phyloP scores from a whole-genome alignment of 2,329 filamentous ascomycete species.

The Bipolaris zeicola region DNA sequence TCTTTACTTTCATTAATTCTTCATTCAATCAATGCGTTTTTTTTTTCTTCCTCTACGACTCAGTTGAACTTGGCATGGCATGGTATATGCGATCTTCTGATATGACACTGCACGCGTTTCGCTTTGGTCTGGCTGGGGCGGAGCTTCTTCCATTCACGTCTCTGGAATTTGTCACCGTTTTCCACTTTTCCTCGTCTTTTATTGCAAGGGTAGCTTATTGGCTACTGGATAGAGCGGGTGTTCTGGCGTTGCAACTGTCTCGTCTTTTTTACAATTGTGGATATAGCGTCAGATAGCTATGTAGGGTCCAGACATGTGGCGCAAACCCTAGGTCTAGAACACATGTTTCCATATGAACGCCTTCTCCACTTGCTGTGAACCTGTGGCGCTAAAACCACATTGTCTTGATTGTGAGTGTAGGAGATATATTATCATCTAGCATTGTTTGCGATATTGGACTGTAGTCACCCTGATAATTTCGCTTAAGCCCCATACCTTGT shows the following conservation, averaged over 20 bases:
- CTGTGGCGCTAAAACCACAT: background rate
- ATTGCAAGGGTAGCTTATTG: background rate
- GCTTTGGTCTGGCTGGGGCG: background rate
- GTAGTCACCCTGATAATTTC: background rate
- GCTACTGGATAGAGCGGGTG: background rate
- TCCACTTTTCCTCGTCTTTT: background rate
- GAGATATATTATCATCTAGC: background rate
- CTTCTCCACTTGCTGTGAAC: background rate
- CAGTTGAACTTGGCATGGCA: background rate
- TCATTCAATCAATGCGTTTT: slow-evolving; percentile 11
- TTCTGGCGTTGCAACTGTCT: background rate
- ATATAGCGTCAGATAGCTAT: background rate
- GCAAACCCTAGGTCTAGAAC: background rate
- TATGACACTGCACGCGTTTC: slow-evolving; percentile 7
- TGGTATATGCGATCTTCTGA: background rate
- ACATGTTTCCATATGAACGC: background rate
- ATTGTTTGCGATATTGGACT: background rate
- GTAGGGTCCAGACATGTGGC: too few species aligned
- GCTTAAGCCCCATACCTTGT: background rate
- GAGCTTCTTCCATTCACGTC: background rate
- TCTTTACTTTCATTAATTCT: slow-evolving; percentile 35
- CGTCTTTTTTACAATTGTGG: background rate
- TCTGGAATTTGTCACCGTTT: background rate
- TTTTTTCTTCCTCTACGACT: background rate
- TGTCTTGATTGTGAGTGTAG: background rate